Base-by-base conservation (phyloP, 805 yeast genomes). In the Candida multigemmis region DNA sequence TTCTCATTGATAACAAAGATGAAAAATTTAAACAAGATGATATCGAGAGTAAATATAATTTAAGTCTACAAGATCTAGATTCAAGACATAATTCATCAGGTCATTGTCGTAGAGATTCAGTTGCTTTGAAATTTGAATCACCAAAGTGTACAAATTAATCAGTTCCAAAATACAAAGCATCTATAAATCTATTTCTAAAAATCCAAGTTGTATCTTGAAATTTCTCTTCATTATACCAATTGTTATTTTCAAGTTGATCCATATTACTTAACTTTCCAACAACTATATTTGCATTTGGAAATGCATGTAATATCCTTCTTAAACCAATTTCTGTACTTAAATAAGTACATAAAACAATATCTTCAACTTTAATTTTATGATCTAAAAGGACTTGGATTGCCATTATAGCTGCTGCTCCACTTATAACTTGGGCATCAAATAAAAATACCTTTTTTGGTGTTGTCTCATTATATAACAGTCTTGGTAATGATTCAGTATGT, bases 331-430 rank as follows among this genome's bases (percentile, higher is more conserved):
- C 91, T 1, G 93, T 74, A n/a, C 85, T 81, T 27, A 79, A 50
- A 43, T 81, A 82, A 4, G 78, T 58, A 8, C 85, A 74, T 28
- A 86, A 61, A 2, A 77, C 68, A 13, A 91, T 79, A 37, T 80
- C 68, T 16, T 64, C 56, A 25, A 70, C 67, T 6, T 49, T 40
- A 13, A 84, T 77, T 5, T 77, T 80, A 46, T 89, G 93, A 45
- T 89, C 97, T 10, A 82, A 40, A 25, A 89, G 56, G 3, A 89
- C 86, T 41, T 85, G 91, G 23, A 84, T 72, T 0, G 96, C 94
- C 97, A 89, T 91, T 22, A 85, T 80, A 2, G 87, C 77, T 1
- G 94, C 94, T 0, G 96, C 94, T 2, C 97, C 98, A 16, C 94
- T 77, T 17, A 84, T 77, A 25, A 85, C 65, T 48, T 89, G 96